Evolutionary conservation across 116 monocot genomes (phyloP).

Genomic region (Papilionanthe hybrid): DNA sequence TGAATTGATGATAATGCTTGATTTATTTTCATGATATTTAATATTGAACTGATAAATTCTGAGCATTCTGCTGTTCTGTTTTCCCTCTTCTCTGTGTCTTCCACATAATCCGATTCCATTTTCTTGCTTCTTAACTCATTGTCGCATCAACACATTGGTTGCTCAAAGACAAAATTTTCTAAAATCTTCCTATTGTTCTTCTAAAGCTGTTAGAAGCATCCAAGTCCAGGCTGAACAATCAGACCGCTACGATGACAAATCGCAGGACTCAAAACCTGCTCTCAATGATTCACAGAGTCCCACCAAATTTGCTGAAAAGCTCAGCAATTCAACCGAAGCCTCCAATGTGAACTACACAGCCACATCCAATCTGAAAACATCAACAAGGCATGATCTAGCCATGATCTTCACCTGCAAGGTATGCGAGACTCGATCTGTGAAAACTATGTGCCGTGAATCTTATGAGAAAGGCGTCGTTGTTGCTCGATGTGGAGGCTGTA

Average conservation of each 20-base stretch:
- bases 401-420: slow-evolving; percentile 97
- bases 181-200: background rate
- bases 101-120: too few species aligned
- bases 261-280: slow-evolving; percentile 5
- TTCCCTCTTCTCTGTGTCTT: too few species aligned
- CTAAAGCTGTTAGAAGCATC: slow-evolving; percentile 10
- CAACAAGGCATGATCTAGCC: slow-evolving; percentile 70
- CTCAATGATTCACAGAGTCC: background rate
- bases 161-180: too few species aligned
- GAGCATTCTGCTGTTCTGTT: too few species aligned
- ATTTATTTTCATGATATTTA: too few species aligned
- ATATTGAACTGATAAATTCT: too few species aligned
- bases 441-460: slow-evolving; percentile 75
- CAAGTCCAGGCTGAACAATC: slow-evolving; percentile 7
- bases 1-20: too few species aligned
- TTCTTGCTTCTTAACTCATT: too few species aligned
- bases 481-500: slow-evolving; percentile 77
- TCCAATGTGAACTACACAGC: slow-evolving; percentile 28
- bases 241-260: background rate
- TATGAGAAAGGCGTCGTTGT: slow-evolving; percentile 91
- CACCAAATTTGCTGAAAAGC: background rate
- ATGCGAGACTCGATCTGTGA: slow-evolving; percentile 93
- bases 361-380: slow-evolving; percentile 60
- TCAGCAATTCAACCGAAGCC: background rate
- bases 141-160: too few species aligned